These are phyloP conservation scores for Castanea mollissima DNA, from an alignment of 306 rosid genomes.

Conservation along the genomic window DNA sequence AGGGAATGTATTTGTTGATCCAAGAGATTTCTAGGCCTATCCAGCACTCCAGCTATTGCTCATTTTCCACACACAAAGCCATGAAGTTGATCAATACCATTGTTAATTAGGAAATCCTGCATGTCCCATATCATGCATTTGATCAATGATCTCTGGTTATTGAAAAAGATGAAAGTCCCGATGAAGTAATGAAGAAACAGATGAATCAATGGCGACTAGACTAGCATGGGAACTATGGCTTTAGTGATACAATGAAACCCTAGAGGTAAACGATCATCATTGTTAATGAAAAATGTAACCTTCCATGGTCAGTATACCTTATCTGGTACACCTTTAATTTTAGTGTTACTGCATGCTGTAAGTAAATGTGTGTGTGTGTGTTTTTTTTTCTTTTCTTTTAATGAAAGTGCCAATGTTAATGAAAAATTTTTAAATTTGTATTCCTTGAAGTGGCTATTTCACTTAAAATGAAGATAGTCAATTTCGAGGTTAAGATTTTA, in stretches of 20 bases:
- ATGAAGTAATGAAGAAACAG: not conserved
- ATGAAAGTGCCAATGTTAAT: too few species aligned
- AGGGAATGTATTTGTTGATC: slow-evolving; percentile 68
- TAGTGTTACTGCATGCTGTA: not conserved
- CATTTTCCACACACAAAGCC: too few species aligned
- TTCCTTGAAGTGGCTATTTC: too few species aligned
- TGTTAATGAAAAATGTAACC: not conserved
- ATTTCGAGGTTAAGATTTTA: too few species aligned
- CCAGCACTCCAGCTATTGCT: not conserved
- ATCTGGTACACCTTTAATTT: not conserved
- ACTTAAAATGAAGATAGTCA: too few species aligned
- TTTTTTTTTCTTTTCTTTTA: too few species aligned
- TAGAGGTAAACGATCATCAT: not conserved
- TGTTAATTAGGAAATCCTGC: not conserved
- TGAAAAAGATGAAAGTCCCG: not conserved
- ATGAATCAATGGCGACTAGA: not conserved
- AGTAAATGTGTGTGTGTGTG: not conserved
- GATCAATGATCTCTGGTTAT: not conserved
- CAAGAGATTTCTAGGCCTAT: slow-evolving; percentile 60
- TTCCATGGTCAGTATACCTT: not conserved
- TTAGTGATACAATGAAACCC: not conserved
- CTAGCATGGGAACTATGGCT: not conserved
- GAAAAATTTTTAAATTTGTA: too few species aligned
- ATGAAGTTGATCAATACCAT: not conserved
- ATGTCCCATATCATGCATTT: not conserved